These are phyloP conservation scores for Erythrophleum fordii DNA, from an alignment of 306 rosid genomes.

Conservation along the genomic window DNA sequence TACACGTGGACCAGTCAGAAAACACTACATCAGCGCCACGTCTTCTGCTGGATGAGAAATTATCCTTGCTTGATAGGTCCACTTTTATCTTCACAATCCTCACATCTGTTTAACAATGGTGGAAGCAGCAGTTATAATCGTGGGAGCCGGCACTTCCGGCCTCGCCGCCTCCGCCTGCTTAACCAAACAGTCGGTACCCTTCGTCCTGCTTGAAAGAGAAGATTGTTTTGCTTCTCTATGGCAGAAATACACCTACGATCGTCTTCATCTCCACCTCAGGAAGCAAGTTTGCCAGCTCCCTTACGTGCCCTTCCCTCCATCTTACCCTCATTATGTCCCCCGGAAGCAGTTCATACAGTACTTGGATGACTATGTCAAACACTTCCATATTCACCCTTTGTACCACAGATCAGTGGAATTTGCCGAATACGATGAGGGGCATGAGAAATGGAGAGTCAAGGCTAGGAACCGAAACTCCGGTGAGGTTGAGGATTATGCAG, in stretches of 20 bases:
- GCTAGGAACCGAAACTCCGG: constrained; percentile 34
- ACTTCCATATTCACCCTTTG: constrained; percentile 56
- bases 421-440: constrained; percentile 36
- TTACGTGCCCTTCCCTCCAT: constrained; percentile 47
- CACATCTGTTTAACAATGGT: constrained; percentile 7
- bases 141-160: constrained; percentile 76
- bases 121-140: constrained; percentile 47
- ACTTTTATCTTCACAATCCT: no score
- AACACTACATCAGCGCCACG: no score
- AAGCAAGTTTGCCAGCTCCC: constrained; percentile 61
- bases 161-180: constrained; percentile 57
- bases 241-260: constrained; percentile 70
- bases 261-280: constrained; percentile 60
- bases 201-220: constrained; percentile 61
- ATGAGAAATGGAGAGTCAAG: constrained; percentile 48
- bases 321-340: constrained; percentile 60
- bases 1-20: no score
- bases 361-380: constrained; percentile 48
- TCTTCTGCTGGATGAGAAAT: no score
- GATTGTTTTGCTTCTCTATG: constrained; percentile 67
- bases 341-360: constrained; percentile 51
- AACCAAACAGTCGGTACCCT: constrained; percentile 47
- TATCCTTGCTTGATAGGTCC: no score
- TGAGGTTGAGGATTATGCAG: constrained; percentile 50
- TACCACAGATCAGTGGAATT: constrained; percentile 48